Evolutionary conservation across 1,284 basidiomycete species (phyloP), one percentile per base, ranked within the genome.

Genomic region (Rhodotorula sp.): DNA sequence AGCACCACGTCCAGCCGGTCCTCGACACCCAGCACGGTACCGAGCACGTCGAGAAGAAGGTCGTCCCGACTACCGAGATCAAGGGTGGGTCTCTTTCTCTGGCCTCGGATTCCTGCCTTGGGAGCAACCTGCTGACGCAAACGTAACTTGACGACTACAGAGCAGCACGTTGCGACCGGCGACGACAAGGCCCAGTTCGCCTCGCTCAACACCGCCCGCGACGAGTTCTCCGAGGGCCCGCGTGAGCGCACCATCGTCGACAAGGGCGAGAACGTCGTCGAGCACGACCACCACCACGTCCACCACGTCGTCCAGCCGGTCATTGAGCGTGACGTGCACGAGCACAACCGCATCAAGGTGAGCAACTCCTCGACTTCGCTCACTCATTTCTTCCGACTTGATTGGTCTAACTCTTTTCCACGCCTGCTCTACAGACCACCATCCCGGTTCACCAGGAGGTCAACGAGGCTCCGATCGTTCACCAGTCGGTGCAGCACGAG

Each of bases 1-100:
- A 61, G 77, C 80, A 80, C 76, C 80, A 81, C 78, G 76, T 76
- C 58, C 80, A 81, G 76, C 80, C 79, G 52, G 77, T 81, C 15
- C 62, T 77, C n/a, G 80, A 81, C 72, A 69, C 76, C 26, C 76
- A 79, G 72, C 80, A 81, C 77, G 60, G 64, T 4, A 71, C 74
- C 31, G 78, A 80, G 74, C 67, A 78, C 68, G 66, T 77, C 48
- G 78, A 78, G 74, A 43, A 72, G 61, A 77, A 78, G 69, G 66
- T 77, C 15, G 74, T 77, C 67, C 79, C 80, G 15, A 62, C 66
- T 10, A 80, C 80, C 59, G 64, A 77, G 50, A 76, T 81, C 47
- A 64, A 76, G 28, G 26, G 55, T 62, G 21, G n/a, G 54, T 52
- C 31, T 28, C 48, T 43, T 14, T 38, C 34, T 34, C 34, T 48